phyloP scores from a whole-genome alignment of 306 rosid species.

The Sicyos baderoa region DNA sequence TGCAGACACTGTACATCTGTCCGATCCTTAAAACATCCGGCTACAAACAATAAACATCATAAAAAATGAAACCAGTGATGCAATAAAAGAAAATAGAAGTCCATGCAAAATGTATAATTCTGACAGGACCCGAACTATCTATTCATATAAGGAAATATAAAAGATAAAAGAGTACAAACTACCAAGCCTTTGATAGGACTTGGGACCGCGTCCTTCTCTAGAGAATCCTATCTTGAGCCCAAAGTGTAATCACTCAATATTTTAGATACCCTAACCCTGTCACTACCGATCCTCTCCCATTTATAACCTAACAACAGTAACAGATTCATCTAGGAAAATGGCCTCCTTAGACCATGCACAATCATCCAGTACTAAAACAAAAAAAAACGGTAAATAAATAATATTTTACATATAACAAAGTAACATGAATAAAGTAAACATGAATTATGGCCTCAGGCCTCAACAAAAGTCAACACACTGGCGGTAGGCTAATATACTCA shows the following conservation, averaged over 20 bases:
- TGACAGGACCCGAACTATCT: too few species aligned
- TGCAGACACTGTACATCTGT: slow-evolving; percentile 98
- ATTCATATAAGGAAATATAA: too few species aligned
- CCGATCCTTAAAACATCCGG: slow-evolving; percentile 89
- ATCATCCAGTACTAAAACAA: background rate
- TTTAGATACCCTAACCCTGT: too few species aligned
- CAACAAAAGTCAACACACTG: background rate
- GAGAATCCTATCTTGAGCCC: too few species aligned
- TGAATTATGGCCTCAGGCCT: slow-evolving; percentile 8
- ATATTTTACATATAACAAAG: background rate
- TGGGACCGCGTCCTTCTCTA: too few species aligned
- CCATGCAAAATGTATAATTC: slow-evolving; percentile 16
- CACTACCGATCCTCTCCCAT: too few species aligned
- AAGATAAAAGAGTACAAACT: too few species aligned
- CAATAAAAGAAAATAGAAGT: background rate
- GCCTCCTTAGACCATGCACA: background rate
- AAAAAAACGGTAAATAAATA: background rate
- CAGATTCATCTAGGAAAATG: background rate
- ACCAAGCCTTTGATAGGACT: too few species aligned
- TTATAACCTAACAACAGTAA: too few species aligned
- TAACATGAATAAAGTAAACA: background rate
- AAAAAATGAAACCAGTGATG: slow-evolving; percentile 6
- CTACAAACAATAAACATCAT: slow-evolving; percentile 38
- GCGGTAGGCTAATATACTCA: background rate
- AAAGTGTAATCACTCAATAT: too few species aligned